Evolutionary conservation across 805 yeast genomes (phyloP).

Genomic region (Candida stauntonica): DNA sequence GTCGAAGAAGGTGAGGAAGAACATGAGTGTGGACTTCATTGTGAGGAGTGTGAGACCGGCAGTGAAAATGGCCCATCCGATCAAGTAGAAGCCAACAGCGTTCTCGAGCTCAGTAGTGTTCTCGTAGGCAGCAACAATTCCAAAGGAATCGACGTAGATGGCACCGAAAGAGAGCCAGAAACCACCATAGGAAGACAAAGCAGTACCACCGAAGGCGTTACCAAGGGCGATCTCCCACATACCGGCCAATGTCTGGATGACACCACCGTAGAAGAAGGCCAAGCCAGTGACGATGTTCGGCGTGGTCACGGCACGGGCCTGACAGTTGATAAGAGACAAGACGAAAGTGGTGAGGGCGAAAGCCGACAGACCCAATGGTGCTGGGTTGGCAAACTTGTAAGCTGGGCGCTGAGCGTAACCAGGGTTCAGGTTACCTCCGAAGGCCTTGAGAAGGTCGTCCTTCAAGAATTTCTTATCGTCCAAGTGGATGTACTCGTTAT

Average conservation of each 20-base stretch:
- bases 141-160: slow-evolving; percentile 48
- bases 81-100: slow-evolving; percentile 47
- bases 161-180: slow-evolving; percentile 67
- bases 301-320: slow-evolving; percentile 52
- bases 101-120: slow-evolving; percentile 35
- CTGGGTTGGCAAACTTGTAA: slow-evolving; percentile 57
- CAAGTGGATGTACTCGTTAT: slow-evolving; percentile 23
- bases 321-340: slow-evolving; percentile 47
- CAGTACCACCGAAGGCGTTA: slow-evolving; percentile 61
- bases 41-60: slow-evolving; percentile 42
- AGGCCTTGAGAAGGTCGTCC: slow-evolving; percentile 50
- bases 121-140: slow-evolving; percentile 41
- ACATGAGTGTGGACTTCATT: slow-evolving; percentile 45
- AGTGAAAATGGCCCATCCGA: slow-evolving; percentile 55
- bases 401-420: slow-evolving; percentile 45
- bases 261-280: slow-evolving; percentile 62
- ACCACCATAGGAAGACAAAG: slow-evolving; percentile 40
- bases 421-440: slow-evolving; percentile 72
- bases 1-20: slow-evolving; percentile 42
- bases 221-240: slow-evolving; percentile 65
- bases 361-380: slow-evolving; percentile 61
- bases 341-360: slow-evolving; percentile 58
- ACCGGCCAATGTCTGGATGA: slow-evolving; percentile 56
- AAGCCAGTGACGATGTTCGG: slow-evolving; percentile 57
- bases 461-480: slow-evolving; percentile 30